Conservation (phyloP, 192 early-diverging fungal species). For the Coemansia sp. region DNA sequence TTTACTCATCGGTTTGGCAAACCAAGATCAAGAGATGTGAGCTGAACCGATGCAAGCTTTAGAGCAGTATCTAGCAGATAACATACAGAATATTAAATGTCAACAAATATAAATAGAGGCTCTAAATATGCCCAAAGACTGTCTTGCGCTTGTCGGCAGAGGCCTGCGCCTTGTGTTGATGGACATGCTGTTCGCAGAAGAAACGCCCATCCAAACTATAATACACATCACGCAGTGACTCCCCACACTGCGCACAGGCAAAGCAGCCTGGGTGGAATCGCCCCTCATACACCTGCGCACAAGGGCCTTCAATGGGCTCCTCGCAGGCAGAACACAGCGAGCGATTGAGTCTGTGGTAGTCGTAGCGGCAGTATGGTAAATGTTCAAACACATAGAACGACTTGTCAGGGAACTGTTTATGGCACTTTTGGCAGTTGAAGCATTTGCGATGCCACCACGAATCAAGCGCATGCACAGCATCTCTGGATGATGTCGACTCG, state of each 20-base stretch:
- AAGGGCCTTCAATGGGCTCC: slow-evolving; percentile 85
- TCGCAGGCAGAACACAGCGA: slow-evolving; percentile 78
- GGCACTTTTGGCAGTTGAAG: slow-evolving; percentile 66
- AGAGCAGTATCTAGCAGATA: too few species aligned
- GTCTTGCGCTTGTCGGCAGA: slow-evolving; percentile 42
- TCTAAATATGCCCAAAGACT: slow-evolving; percentile 36
- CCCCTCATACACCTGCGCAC: slow-evolving; percentile 82
- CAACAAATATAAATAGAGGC: neutral
- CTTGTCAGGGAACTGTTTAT: slow-evolving; percentile 63
- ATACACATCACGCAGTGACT: slow-evolving; percentile 54
- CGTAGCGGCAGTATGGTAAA: slow-evolving; percentile 77
- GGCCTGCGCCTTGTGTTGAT: slow-evolving; percentile 27
- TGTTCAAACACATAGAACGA: slow-evolving; percentile 87
- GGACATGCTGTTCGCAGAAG: slow-evolving; percentile 49
- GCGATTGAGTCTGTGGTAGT: slow-evolving; percentile 84
- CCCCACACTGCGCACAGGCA: slow-evolving; percentile 59
- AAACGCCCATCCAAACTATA: slow-evolving; percentile 48
- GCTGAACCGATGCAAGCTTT: neutral
- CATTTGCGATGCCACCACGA: slow-evolving; percentile 65
- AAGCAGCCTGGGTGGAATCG: slow-evolving; percentile 88
- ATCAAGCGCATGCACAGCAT: slow-evolving; percentile 62
- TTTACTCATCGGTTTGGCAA: neutral
- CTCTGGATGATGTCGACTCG: slow-evolving; percentile 27
- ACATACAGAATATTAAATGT: neutral
- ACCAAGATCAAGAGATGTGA: neutral